A percentile compares a stretch with the other conserved stretches of the same genome.
phyloP scores from a whole-genome alignment of 148 eudicot genomes.

The Fagopyrum esculentum region DNA sequence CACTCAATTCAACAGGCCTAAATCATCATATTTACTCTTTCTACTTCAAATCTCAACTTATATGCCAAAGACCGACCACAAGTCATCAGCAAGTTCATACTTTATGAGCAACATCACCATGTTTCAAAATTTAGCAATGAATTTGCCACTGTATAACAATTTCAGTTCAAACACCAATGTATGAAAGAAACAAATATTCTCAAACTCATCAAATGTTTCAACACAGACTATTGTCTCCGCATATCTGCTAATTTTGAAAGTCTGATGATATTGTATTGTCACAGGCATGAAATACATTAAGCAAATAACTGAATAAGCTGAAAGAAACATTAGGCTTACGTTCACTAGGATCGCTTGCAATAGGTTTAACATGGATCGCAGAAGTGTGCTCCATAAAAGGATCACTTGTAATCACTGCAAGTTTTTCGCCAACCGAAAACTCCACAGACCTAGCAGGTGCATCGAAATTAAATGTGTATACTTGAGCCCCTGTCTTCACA shows the following conservation, averaged over 20 bases:
- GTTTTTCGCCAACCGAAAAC: slow-evolving; percentile 68
- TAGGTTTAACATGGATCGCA: slow-evolving; percentile 74
- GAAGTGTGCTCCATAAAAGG: slow-evolving; percentile 75
- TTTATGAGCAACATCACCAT: background rate
- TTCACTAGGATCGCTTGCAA: slow-evolving; percentile 56
- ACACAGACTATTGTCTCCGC: background rate
- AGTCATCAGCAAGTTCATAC: background rate
- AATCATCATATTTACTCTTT: background rate
- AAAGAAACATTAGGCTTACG: slow-evolving; percentile 36
- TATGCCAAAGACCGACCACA: background rate
- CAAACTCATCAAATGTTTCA: background rate
- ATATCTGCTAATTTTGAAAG: background rate
- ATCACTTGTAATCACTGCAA: slow-evolving; percentile 80
- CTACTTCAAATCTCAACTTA: background rate
- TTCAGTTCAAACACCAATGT: background rate
- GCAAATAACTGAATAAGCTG: background rate
- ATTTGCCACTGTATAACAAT: background rate
- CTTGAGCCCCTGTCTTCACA: slow-evolving; percentile 53
- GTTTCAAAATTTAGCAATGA: background rate
- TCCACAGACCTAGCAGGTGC: slow-evolving; percentile 84
- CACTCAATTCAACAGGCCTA: background rate
- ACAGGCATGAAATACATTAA: background rate
- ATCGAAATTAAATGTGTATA: slow-evolving; percentile 66
- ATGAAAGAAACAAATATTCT: background rate
- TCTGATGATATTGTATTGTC: background rate